Base-by-base conservation (phyloP, 163 green algal species). In the Picocystis sp. region DNA sequence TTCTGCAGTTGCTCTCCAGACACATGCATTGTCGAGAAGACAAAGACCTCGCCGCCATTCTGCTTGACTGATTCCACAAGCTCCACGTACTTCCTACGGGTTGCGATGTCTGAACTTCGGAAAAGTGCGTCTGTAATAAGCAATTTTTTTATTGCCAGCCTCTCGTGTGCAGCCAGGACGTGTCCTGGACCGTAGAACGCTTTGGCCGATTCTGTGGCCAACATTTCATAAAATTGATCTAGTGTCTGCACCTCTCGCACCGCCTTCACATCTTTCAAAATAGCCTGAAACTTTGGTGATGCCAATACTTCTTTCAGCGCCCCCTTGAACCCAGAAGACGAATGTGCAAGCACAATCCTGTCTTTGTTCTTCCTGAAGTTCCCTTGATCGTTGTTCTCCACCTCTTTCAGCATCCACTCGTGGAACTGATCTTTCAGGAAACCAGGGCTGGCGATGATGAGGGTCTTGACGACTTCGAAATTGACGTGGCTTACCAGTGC, bases 391-490 rank as follows among this genome's bases (percentile, higher is more conserved):
- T 14, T 50, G 15, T 29, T 22, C 15, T 21, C 53, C 35, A 13
- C 33, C 24, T 45, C 13, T 11, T 45, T 57, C 34, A 24, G 11
- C 57, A 67, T 55, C 57, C 29, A 78, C 60, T 80, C 65, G 45
- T 77, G 73, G 57, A 96, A 85, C 50, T 74, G 55, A 47, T 97
- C 90, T 67, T 96, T 98, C 19, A 75, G 73, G 67, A 98, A 98
- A 11, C 89, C 89, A 2, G 89, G 89, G 5, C 60, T 86, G 22
- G 87, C 87, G 19, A 97, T 80, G 17, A 97, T 75, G 11, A 97
- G 69, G 62, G 87, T 95, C 52, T 83, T 81, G 43, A 94, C 77
- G 3, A 91, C 57, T 0, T 55, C 62, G 68, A 85, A 95, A 69
- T 93, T 79, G 8, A 94, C 77, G 57, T 93, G 73, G 0, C 74